A percentile compares a stretch with the other conserved stretches of the same genome.
These are phyloP conservation scores for Alnus rubra DNA, from an alignment of 306 rosid species.

Conservation along the genomic window DNA sequence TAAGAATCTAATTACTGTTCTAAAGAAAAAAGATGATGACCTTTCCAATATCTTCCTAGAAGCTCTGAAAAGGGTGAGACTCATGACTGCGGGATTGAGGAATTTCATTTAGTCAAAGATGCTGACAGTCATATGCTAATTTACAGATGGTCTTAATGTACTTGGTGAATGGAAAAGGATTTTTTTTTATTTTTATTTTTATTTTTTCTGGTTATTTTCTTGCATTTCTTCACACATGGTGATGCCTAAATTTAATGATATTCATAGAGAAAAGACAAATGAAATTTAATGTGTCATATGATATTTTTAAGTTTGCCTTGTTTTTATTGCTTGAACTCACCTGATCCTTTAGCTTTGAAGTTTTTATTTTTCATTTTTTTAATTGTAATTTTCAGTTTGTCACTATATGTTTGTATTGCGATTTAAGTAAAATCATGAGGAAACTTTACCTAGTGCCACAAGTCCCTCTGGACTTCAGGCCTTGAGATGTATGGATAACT, in stretches of 20 bases:
- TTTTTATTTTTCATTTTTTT: not conserved
- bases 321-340: not conserved
- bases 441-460: not conserved
- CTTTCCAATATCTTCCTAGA: conserved; percentile 65
- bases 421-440: no score
- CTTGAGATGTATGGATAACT: not conserved
- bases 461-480: not conserved
- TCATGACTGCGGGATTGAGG: conserved; percentile 4
- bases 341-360: not conserved
- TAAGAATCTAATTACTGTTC: conserved; percentile 65
- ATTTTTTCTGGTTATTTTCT: not conserved
- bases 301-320: not conserved
- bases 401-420: not conserved
- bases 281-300: not conserved
- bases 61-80: conserved; percentile 78
- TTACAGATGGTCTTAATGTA: conserved; percentile 18
- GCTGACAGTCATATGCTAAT: not conserved
- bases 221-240: not conserved
- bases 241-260: not conserved
- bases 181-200: not conserved
- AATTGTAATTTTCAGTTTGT: not conserved
- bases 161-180: not conserved
- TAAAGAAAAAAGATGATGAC: conserved; percentile 66
- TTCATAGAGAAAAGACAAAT: not conserved
- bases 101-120: conserved; percentile 1